Base-by-base conservation (phyloP, 2,329 filamentous ascomycete species). In the Microcera coccophila region DNA sequence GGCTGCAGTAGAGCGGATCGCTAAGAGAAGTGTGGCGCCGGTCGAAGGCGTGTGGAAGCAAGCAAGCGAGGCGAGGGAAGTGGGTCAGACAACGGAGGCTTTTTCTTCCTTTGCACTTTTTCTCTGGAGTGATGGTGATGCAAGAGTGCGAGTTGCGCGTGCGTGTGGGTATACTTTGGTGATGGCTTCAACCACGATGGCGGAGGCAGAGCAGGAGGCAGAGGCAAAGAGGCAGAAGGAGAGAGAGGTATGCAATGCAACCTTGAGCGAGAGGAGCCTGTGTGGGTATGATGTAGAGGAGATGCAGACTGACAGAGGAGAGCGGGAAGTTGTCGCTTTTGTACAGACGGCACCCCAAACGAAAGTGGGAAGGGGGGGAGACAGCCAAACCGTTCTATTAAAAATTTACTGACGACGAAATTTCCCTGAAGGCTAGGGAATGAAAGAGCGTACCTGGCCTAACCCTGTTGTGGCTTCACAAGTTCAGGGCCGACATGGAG, bases 51-150 rank as follows among this genome's bases (percentile, higher is more conserved):
- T 48, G 54, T 35, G 33, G 33, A 32, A 32, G 29, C 29, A 26
- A 12, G 12, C 22, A 12, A 26, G 22, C 12, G 54, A 57, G 46
- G 52, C 49, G 44, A 42, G 32, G 28, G 16, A 19, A 26, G 53
- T 54, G 52, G 54, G 54, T 57, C 54, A 57, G 43, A 55, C 54
- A 49, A 55, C 42, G 22, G 52, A 54, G 47, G 36, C 24, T 32
- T 49, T 36, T 36, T 33, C 31, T 37, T 44, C 38, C 34, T 42
- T 22, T 22, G 36, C 38, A 38, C 33, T 41, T 39, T 28, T 24
- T 21, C 12, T 26, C 22, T 7, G 24, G 16, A 22, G 17, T 36
- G 36, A 42, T n/a, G 36, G 41, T 41, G 43, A 50, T 24, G 38
- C 40, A 33, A 48, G n/a, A n/a, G n/a, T 43, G 43, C 38, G 40